phyloP scores from a whole-genome alignment of 768 basidiomycete species.

The Suillus luteus region DNA sequence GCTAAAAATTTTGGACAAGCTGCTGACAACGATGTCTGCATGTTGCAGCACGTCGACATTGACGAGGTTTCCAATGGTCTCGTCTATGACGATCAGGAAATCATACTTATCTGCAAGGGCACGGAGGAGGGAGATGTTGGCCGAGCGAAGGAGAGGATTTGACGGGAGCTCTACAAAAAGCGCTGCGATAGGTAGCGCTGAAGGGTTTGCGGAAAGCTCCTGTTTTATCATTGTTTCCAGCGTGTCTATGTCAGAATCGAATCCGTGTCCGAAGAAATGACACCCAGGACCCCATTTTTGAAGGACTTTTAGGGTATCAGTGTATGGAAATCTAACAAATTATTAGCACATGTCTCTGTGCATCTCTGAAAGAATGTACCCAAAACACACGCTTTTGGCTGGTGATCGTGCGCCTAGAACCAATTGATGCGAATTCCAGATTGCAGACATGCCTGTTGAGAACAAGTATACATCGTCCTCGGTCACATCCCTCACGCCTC shows the following conservation, averaged over 20 bases:
- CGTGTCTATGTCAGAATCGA: conserved; percentile 72
- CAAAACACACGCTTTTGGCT: conserved; percentile 91
- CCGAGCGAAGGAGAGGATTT: conserved; percentile 88
- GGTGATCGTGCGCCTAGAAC: conserved; percentile 49
- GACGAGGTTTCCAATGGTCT: conserved; percentile 92
- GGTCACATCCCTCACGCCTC: conserved; percentile 67
- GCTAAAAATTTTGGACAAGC: conserved; percentile 93
- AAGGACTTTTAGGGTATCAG: conserved; percentile 90
- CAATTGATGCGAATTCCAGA: conserved; percentile 88
- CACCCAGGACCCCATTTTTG: conserved; percentile 97
- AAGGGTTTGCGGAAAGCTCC: conserved; percentile 39
- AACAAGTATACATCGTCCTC: conserved; percentile 91
- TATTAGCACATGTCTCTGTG: background rate
- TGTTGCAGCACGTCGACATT: conserved; percentile 89
- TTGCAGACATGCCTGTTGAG: conserved; percentile 90
- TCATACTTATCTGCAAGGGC: conserved; percentile 83
- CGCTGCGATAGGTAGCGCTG: conserved; percentile 66
- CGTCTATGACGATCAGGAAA: conserved; percentile 89
- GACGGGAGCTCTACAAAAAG: conserved; percentile 95
- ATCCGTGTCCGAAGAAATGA: conserved; percentile 82
- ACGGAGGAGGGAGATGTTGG: conserved; percentile 74
- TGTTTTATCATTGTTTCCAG: conserved; percentile 64
- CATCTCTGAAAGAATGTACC: conserved; percentile 52
- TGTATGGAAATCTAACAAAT: conserved; percentile 81
- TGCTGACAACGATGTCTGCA: conserved; percentile 89